A percentile compares a stretch with the other conserved stretches of the same genome.
Evolutionary conservation across 129 eudicot genomes (phyloP).

Genomic region (Chrysanthemum seticuspe): DNA sequence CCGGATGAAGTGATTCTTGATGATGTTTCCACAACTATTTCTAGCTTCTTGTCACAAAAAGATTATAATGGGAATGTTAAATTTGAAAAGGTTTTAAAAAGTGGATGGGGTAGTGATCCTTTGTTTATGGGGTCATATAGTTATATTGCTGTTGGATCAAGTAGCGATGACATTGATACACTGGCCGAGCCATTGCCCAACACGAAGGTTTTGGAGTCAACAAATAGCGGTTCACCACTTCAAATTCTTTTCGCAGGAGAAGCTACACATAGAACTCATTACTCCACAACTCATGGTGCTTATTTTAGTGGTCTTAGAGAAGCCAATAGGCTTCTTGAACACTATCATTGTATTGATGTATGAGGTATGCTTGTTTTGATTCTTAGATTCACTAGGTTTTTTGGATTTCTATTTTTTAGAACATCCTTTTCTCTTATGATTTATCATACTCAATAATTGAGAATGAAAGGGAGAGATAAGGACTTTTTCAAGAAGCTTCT

Average conservation of each 20-base stretch:
- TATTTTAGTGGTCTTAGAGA: constrained; percentile 89
- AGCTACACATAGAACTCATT: constrained; percentile 92
- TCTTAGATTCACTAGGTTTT: constrained; percentile 31
- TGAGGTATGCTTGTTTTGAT: constrained; percentile 30
- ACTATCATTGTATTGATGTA: constrained; percentile 53
- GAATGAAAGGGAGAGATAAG: constrained; percentile 33
- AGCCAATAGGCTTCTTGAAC: constrained; percentile 92
- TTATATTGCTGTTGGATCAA: constrained; percentile 86
- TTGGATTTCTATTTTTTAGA: constrained; percentile 16
- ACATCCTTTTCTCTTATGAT: constrained; percentile 38
- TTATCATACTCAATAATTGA: constrained; percentile 32
- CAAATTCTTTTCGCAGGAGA: constrained; percentile 94
- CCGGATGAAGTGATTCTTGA: constrained; percentile 54
- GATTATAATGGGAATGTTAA: constrained; percentile 19
- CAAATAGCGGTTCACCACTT: constrained; percentile 31
- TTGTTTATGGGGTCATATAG: constrained; percentile 91
- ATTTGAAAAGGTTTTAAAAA: constrained; percentile 57
- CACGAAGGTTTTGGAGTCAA: constrained; percentile 18
- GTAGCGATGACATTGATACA: constrained; percentile 60
- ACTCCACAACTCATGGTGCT: constrained; percentile 96
- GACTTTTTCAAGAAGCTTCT: constrained; percentile 39
- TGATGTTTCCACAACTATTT: constrained; percentile 61
- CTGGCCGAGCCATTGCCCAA: constrained; percentile 74
- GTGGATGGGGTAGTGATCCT: constrained; percentile 82
- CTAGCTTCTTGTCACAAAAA: constrained; percentile 46